phyloP scores from a whole-genome alignment of 2,329 filamentous ascomycete genomes.

The Byssochlamys sp. region DNA sequence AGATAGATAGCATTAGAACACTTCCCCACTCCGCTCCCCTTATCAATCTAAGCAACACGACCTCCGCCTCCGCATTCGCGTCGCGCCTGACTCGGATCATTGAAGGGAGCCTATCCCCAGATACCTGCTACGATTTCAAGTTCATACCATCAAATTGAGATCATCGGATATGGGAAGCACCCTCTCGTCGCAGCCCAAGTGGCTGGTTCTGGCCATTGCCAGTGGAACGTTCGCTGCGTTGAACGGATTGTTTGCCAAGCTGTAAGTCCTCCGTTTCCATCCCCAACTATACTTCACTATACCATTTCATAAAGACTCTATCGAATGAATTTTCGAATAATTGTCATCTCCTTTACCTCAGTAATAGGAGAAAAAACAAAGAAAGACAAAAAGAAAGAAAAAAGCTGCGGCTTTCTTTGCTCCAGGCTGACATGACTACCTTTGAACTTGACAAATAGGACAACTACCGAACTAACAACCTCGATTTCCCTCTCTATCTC shows the following conservation, averaged over 20 bases:
- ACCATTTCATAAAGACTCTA: background rate
- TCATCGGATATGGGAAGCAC: background rate
- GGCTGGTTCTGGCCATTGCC: conserved; percentile 50
- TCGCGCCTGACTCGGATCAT: background rate
- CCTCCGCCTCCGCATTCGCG: background rate
- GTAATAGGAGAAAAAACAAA: background rate
- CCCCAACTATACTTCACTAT: background rate
- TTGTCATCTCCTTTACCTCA: background rate
- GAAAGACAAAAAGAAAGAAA: too few species aligned
- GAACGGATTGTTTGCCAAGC: conserved; percentile 59
- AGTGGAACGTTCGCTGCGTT: conserved; percentile 54
- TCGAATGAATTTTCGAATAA: background rate
- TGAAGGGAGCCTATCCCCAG: too few species aligned
- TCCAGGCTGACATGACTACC: background rate
- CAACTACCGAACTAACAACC: conserved; percentile 51
- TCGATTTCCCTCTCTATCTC: conserved; percentile 41
- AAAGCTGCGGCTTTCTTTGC: too few species aligned
- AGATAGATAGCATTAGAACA: background rate
- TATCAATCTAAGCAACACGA: background rate
- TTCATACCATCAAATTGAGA: background rate
- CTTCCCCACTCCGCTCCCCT: background rate
- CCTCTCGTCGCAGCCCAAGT: conserved; percentile 18
- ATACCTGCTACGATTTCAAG: background rate
- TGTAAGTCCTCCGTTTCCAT: conserved; percentile 33
- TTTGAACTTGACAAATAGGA: conserved; percentile 29